Base-by-base conservation (phyloP, 257 asterid genomes). In the Nicotiana paniculata region DNA sequence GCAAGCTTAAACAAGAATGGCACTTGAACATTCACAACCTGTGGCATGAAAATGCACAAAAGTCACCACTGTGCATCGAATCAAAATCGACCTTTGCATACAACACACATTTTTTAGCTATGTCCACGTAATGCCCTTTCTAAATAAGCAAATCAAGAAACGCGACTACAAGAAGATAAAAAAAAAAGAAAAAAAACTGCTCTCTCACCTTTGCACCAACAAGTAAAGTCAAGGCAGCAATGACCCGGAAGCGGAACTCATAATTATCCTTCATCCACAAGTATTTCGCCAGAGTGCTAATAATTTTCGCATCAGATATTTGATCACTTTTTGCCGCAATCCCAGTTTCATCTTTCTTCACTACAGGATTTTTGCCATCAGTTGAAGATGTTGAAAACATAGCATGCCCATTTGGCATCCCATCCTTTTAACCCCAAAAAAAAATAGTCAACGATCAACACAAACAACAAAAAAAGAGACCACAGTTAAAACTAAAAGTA, bases 21-120 rank as follows among this genome's bases (percentile, higher is more conserved):
- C 81, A 94, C 99, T 90, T 96, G 99, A 85, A 96, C 97, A 89
- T 94, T 96, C 82, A 96, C 69, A 80, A 96, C 99, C 99, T 96
- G 89, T 83, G 84, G 77, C 86, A 48, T 72, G 75, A 83, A 43
- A 77, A 81, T 66, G 51, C 39, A 69, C 58, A 51, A 79, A 75
- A 55, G 11, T 17, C 59, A 82, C 54, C 77, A 32, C 18, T 62
- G 53, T 21, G 51, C 33, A 18, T 32, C 72, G 33, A 80, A 61
- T 43, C 18, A 21, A 32, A 24, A 43, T 26, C 55, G 30, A 48
- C 37, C 16, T 1, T 48, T 39, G 10, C 67, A 57, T 30, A n/a
- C n/a, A 35, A 78, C 2, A n/a, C 15, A 28, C 61, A 55, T 28
- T 63, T 80, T 30, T 30, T 32, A 39, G 24, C 77, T 37, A 69